Conservation (phyloP, 1,284 basidiomycete species). For the Microbotryum saponariae region DNA sequence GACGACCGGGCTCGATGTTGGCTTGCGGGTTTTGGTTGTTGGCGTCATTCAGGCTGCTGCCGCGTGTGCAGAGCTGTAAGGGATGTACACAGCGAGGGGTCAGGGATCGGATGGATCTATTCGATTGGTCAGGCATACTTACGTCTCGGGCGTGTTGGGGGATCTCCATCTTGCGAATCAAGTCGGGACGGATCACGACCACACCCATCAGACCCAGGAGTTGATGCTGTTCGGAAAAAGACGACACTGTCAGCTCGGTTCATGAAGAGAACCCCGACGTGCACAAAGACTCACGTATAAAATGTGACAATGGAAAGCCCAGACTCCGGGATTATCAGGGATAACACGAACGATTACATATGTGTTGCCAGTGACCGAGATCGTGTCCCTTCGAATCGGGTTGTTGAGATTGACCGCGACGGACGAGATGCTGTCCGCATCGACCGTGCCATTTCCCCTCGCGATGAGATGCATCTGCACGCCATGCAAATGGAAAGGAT, state of each 20-base stretch:
- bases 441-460: constrained; percentile 37
- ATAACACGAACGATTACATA: constrained; percentile 37
- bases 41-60: no score
- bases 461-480: constrained; percentile 37
- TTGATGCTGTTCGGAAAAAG: neutral
- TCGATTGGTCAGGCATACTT: no score
- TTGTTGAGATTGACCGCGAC: constrained; percentile 35
- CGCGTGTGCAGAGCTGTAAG: no score
- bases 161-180: neutral
- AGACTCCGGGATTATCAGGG: constrained; percentile 6
- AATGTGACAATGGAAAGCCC: constrained; percentile 12
- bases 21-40: no score
- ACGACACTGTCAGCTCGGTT: neutral
- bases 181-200: constrained; percentile 4
- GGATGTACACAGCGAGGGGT: no score
- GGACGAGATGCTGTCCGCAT: constrained; percentile 2
- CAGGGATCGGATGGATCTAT: no score
- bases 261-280: no score
- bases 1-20: no score
- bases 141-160: constrained; percentile 5
- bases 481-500: constrained; percentile 41
- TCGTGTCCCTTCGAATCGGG: constrained; percentile 42
- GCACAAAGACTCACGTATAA: neutral
- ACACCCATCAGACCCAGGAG: constrained; percentile 8
- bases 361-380: constrained; percentile 35